Evolutionary conservation across 108 stramenopile species (phyloP).

Genomic region (Craspedostauros australis): DNA sequence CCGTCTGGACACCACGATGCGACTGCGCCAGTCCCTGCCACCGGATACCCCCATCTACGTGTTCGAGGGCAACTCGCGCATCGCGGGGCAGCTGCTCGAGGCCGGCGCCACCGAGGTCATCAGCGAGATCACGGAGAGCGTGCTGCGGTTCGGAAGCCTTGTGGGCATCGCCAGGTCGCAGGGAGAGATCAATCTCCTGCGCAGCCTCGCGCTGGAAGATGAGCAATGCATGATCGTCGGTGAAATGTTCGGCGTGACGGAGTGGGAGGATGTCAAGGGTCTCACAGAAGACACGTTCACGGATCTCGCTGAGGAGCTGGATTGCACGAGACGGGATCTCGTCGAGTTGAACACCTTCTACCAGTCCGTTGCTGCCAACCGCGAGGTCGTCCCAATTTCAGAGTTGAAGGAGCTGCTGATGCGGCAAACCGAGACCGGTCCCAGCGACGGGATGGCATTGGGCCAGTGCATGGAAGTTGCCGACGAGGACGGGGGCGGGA

Average conservation of each 20-base stretch:
- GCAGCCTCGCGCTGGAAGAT: background rate
- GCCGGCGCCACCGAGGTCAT: conserved; percentile 67
- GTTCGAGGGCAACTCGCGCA: conserved; percentile 23
- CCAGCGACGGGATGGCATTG: conserved; percentile 2
- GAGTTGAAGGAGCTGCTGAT: conserved; percentile 18
- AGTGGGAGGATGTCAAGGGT: conserved; percentile 7
- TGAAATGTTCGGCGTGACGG: background rate
- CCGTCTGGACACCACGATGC: conserved; percentile 40
- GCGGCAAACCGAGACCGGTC: conserved; percentile 8
- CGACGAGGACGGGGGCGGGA: conserved; percentile 19
- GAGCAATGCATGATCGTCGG: background rate
- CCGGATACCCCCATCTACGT: conserved; percentile 58
- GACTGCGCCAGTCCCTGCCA: conserved; percentile 51
- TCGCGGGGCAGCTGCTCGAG: conserved; percentile 34
- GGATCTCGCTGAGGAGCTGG: conserved; percentile 14
- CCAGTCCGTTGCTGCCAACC: background rate
- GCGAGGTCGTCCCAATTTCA: conserved; percentile 10
- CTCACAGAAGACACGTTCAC: background rate
- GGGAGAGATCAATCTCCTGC: conserved; percentile 4
- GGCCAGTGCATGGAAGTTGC: conserved; percentile 1
- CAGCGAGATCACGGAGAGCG: conserved; percentile 23
- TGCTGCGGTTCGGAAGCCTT: conserved; percentile 23
- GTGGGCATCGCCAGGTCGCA: conserved; percentile 10
- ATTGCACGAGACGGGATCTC: conserved; percentile 5
- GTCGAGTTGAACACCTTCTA: conserved; percentile 12